Evolutionary conservation across 2,329 filamentous ascomycete genomes (phyloP).

Genomic region (Xylaria sp.): DNA sequence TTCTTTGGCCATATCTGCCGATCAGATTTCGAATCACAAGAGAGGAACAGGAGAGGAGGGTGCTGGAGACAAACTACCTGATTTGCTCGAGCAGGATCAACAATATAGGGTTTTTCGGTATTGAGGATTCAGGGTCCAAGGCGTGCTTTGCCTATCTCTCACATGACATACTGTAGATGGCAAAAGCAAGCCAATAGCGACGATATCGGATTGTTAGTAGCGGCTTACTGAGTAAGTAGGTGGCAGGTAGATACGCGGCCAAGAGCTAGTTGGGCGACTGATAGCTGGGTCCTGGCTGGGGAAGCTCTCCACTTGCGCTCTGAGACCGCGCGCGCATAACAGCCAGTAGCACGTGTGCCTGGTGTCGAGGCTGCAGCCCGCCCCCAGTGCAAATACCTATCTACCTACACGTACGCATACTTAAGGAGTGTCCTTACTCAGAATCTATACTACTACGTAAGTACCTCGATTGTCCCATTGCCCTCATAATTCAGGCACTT

Average conservation of each 20-base stretch:
- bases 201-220: constrained; percentile 29
- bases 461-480: too few relatives aligned
- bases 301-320: constrained; percentile 29
- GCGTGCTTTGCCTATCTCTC: constrained; percentile 16
- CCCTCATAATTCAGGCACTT: too few relatives aligned
- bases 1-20: background rate
- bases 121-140: constrained; percentile 23
- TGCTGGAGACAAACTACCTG: background rate
- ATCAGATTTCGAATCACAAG: background rate
- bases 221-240: background rate
- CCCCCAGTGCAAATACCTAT: constrained; percentile 1
- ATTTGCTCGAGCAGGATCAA: constrained; percentile 8
- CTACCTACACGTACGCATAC: too few relatives aligned
- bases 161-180: constrained; percentile 4
- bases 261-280: background rate
- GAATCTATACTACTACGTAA: too few relatives aligned
- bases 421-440: too few relatives aligned
- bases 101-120: background rate
- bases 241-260: background rate
- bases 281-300: constrained; percentile 22
- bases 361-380: background rate
- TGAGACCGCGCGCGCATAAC: constrained; percentile 7
- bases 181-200: constrained; percentile 24
- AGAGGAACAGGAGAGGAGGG: background rate
- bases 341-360: constrained; percentile 16